phyloP scores from a whole-genome alignment of 768 basidiomycete genomes.

The Lyophyllum atratum region DNA sequence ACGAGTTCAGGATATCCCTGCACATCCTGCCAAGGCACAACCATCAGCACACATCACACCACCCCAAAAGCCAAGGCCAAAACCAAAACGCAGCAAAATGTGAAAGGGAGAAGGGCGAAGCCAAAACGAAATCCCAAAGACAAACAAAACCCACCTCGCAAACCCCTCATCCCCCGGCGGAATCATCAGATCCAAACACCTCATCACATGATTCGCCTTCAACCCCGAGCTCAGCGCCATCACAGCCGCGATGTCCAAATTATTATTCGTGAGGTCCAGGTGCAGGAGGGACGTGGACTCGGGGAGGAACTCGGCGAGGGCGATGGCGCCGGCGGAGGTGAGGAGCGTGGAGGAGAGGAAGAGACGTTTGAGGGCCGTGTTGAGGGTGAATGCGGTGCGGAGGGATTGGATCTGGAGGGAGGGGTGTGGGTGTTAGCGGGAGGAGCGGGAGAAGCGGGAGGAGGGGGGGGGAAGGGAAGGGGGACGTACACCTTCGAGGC shows the following conservation, averaged over 20 bases:
- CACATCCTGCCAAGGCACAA: conserved; percentile 54
- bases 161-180: conserved; percentile 83
- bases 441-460: background rate
- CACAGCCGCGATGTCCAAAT: conserved; percentile 85
- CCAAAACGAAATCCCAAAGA: background rate
- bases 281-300: conserved; percentile 87
- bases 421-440: background rate
- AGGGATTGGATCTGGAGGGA: conserved; percentile 72
- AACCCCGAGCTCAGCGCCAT: conserved; percentile 90
- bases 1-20: conserved; percentile 86
- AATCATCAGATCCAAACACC: conserved; percentile 92
- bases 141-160: conserved; percentile 50
- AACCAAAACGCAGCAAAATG: no score
- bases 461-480: background rate
- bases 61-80: background rate
- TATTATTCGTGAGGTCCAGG: conserved; percentile 86
- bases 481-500: conserved; percentile 80
- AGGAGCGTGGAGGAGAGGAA: conserved; percentile 87
- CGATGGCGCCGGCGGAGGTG: conserved; percentile 85
- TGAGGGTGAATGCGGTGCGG: conserved; percentile 90
- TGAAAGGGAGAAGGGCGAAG: background rate
- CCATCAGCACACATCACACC: background rate
- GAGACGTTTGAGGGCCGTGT: conserved; percentile 87
- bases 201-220: conserved; percentile 80
- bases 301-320: conserved; percentile 94